phyloP scores from a whole-genome alignment of 2,329 filamentous ascomycete species.

The Rhynchosporium secalis region DNA sequence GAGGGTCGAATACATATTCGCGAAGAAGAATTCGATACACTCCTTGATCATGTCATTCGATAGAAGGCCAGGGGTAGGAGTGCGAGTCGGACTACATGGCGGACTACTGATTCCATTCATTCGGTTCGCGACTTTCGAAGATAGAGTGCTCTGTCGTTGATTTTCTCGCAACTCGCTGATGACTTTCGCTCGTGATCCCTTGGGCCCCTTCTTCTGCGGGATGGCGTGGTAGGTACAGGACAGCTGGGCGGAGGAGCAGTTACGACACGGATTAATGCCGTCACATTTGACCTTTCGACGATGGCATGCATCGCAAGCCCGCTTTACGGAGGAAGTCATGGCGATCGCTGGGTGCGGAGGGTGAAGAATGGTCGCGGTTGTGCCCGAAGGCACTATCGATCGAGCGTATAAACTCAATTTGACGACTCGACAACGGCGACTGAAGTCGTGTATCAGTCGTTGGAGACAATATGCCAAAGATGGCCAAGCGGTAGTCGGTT shows the following conservation, averaged over 20 bases:
- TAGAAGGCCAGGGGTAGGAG: constrained; percentile 60
- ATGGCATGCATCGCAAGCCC: constrained; percentile 73
- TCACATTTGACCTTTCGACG: constrained; percentile 75
- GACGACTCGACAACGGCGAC: not conserved
- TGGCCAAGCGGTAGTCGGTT: constrained; percentile 1
- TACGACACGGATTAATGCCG: constrained; percentile 68
- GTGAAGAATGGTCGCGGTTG: constrained; percentile 15
- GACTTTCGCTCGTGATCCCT: constrained; percentile 72
- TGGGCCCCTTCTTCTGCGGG: constrained; percentile 75
- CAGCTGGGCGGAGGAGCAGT: constrained; percentile 66
- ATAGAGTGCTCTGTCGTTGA: constrained; percentile 65
- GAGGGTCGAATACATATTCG: constrained; percentile 63
- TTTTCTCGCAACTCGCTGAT: constrained; percentile 71
- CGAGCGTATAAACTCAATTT: constrained; percentile 12
- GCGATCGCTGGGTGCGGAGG: constrained; percentile 19
- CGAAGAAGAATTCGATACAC: constrained; percentile 68
- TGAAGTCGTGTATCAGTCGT: constrained; percentile 13
- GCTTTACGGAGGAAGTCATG: constrained; percentile 45
- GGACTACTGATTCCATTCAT: constrained; percentile 56
- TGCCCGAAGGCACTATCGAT: constrained; percentile 9
- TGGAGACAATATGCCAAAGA: not conserved
- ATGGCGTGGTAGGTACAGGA: constrained; percentile 74
- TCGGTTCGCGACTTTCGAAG: constrained; percentile 60
- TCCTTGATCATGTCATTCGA: constrained; percentile 63
- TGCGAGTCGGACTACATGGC: constrained; percentile 48